Percentiles rank a stretch among this genome's conserved stretches.
phyloP scores from a whole-genome alignment of 2,329 filamentous ascomycete genomes.

The Phialemonium atrogriseum region DNA sequence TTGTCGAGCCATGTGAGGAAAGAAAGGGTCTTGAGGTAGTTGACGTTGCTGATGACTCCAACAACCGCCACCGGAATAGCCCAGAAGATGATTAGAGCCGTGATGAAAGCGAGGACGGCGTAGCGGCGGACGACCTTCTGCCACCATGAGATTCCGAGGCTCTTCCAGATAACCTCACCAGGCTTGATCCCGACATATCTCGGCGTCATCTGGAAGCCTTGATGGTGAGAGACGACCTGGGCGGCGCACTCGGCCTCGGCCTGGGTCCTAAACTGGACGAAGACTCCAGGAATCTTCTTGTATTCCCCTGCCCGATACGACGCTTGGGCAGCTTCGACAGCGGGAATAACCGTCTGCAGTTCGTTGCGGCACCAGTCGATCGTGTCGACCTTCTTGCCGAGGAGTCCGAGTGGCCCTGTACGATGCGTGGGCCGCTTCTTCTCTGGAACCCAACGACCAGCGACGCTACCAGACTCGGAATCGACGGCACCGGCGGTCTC shows the following conservation, averaged over 20 bases:
- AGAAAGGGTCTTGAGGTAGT: conserved; percentile 53
- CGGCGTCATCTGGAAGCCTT: conserved; percentile 78
- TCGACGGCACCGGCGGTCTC: conserved; percentile 36
- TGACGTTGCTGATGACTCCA: conserved; percentile 78
- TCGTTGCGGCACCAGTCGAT: conserved; percentile 83
- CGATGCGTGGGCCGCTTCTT: conserved; percentile 72
- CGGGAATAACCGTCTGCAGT: conserved; percentile 65
- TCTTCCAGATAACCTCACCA: conserved; percentile 78
- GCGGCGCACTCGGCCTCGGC: conserved; percentile 78
- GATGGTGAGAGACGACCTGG: conserved; percentile 81
- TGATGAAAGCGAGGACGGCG: conserved; percentile 62
- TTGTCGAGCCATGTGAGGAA: conserved; percentile 66
- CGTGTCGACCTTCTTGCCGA: conserved; percentile 87
- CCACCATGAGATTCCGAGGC: conserved; percentile 80
- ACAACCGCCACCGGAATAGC: conserved; percentile 68
- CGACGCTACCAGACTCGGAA: conserved; percentile 60
- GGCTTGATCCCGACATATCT: conserved; percentile 78
- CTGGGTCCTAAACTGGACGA: conserved; percentile 82
- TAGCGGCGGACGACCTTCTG: conserved; percentile 68
- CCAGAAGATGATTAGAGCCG: conserved; percentile 81
- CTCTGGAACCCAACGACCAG: conserved; percentile 64
- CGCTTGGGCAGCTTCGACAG: conserved; percentile 60
- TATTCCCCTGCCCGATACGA: conserved; percentile 58
- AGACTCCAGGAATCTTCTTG: conserved; percentile 66
- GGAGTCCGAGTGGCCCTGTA: conserved; percentile 56